Conservation (phyloP, 352 stramenopile species). For the Pythium vanterpoolii region DNA sequence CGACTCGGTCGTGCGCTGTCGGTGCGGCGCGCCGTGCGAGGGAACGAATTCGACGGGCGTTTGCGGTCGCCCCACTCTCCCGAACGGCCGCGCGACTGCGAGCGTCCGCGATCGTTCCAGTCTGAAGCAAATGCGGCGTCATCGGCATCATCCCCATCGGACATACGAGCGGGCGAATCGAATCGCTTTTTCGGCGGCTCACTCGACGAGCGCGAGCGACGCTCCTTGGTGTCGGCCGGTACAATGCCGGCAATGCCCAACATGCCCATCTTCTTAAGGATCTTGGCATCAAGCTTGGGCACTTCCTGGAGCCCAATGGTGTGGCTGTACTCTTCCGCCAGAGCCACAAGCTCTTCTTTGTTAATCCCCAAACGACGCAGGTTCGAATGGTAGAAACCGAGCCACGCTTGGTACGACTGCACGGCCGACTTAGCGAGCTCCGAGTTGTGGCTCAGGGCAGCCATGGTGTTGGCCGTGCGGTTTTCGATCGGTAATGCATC, state of each 20-base stretch:
- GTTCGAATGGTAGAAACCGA: slow-evolving; percentile 93
- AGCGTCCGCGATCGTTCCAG: not conserved
- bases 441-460: slow-evolving; percentile 31
- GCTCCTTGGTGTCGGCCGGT: slow-evolving; percentile 3
- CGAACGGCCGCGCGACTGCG: not conserved
- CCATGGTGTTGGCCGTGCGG: slow-evolving; percentile 25
- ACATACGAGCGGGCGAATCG: not conserved
- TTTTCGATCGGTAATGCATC: too few relatives aligned
- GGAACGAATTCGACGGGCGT: not conserved
- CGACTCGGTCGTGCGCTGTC: not conserved
- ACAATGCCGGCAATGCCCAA: slow-evolving; percentile 52
- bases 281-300: slow-evolving; percentile 60
- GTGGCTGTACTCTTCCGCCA: slow-evolving; percentile 43
- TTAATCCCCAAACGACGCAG: slow-evolving; percentile 35
- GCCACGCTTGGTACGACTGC: slow-evolving; percentile 91
- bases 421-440: slow-evolving; percentile 72
- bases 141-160: not conserved
- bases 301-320: slow-evolving; percentile 39
- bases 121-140: not conserved
- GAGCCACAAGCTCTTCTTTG: slow-evolving; percentile 48
- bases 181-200: not conserved
- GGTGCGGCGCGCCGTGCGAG: not conserved
- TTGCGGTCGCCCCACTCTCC: not conserved
- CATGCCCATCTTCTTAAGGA: slow-evolving; percentile 63
- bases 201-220: not conserved